Evolutionary conservation across 805 yeast species (phyloP).

Genomic region (Yamadazyma tumulicola): DNA sequence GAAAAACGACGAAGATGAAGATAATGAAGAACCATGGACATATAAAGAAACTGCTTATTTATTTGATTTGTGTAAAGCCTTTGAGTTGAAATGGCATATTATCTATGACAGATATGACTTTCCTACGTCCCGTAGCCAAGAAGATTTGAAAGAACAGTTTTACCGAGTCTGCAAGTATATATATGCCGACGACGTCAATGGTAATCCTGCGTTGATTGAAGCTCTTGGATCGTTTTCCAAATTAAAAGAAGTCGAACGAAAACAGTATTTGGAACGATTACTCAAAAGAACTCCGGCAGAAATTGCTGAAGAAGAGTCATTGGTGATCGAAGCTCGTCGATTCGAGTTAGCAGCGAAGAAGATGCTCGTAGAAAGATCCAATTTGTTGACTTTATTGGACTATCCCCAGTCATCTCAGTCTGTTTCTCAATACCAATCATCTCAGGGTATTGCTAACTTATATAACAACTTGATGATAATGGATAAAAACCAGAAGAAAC

Average conservation of each 20-base stretch:
- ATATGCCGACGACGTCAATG: constrained; percentile 37
- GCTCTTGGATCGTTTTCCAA: constrained; percentile 63
- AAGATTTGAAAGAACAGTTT: constrained; percentile 81
- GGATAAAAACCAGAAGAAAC: constrained; percentile 57
- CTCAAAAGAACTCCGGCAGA: constrained; percentile 90
- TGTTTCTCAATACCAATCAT: constrained; percentile 71
- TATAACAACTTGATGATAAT: constrained; percentile 72
- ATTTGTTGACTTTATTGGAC: constrained; percentile 73
- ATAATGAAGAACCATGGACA: constrained; percentile 9
- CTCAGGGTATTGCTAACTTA: constrained; percentile 86
- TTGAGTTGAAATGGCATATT: constrained; percentile 65
- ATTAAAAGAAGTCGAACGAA: constrained; percentile 72
- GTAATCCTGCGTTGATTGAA: constrained; percentile 49
- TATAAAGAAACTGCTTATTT: constrained; percentile 75
- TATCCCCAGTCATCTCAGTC: constrained; percentile 79
- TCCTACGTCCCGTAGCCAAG: constrained; percentile 46
- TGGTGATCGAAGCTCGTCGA: constrained; percentile 87
- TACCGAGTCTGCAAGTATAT: constrained; percentile 63
- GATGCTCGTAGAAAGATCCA: constrained; percentile 78
- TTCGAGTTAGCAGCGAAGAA: constrained; percentile 91
- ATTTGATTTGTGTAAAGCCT: constrained; percentile 63
- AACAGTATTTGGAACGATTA: constrained; percentile 71
- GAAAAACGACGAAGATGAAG: constrained; percentile 3
- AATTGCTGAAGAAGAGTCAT: constrained; percentile 94
- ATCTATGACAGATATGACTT: constrained; percentile 58